Evolutionary conservation across 2,329 filamentous ascomycete species (phyloP), one percentile per base, ranked within the genome.

Genomic region (Annulohypoxylon truncatum): DNA sequence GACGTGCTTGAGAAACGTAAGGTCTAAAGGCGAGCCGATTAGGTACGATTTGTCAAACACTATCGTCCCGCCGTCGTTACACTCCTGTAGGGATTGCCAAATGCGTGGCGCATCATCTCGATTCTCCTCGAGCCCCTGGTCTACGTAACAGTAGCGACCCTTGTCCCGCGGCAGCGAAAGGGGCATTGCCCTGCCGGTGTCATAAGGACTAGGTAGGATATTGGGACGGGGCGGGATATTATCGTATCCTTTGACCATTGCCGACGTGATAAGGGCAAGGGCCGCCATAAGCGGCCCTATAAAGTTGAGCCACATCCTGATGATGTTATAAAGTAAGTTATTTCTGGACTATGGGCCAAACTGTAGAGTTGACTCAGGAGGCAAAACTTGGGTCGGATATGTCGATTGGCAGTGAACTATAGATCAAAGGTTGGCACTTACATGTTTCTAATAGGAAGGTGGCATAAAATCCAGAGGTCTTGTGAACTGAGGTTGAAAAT

Each of bases 51-150:
- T 79, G 28, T 85, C 84, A 15, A 91, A 86, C 1, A 90, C 80
- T 4, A 90, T 84, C 10, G 85, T 86, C 6, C 89, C 89, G 9
- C 88, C 88, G 64, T 87, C 78, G 71, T 90, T 91, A 77, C 89
- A 91, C 61, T 83, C 73, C 29, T 85, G 78, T 62, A 89, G 77
- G 1, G 87, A 86, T 0, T 79, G 72, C 2, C 89, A 73, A 59
- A 90, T 85, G 52, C 82, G 47, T n/a, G 68, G 48, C 28, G 73
- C 71, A 38, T 76, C 75, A 47, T 77, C 73, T 13, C 61, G 64
- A 4, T 61, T 40, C 5, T 40, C 15, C 4, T 33, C 24, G 18
- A 22, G 35, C n/a, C 55, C 71, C 12, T 66, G 64, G 18, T 62
- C 53, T 9, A 72, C 71, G 18, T 70, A 28, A 24, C 71, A 73